Percentiles rank a stretch among this genome's conserved stretches.
Conservation (phyloP, 176 grass and related monocot genomes). For the Zea mays region Zm-B73-REFERENCE-NAM-5.0 NC_050102.1:180708501-180709000, state of each 20-base stretch:
- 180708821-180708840: slow-evolving; percentile 69
- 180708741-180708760: slow-evolving; percentile 9
- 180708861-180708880: slow-evolving; percentile 90
- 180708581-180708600: slow-evolving; percentile 49
- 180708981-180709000: slow-evolving; percentile 36
- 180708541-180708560: slow-evolving; percentile 72
- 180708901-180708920: slow-evolving; percentile 75
- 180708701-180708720: slow-evolving; percentile 50
- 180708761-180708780: slow-evolving; percentile 22
- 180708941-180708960: slow-evolving; percentile 69
- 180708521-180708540: slow-evolving; percentile 49
- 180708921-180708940: slow-evolving; percentile 53
- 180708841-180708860: slow-evolving; percentile 68
- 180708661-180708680: slow-evolving; percentile 67
- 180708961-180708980: slow-evolving; percentile 47
- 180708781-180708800: slow-evolving; percentile 65
- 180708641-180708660: slow-evolving; percentile 87
- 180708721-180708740: slow-evolving; percentile 3
- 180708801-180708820: slow-evolving; percentile 62
- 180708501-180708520: slow-evolving; percentile 59
- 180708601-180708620: slow-evolving; percentile 64
- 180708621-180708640: slow-evolving; percentile 85
- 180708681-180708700: slow-evolving; percentile 80
- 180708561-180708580: slow-evolving; percentile 50
- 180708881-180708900: slow-evolving; percentile 80